Percentiles rank a stretch among this genome's conserved stretches.
phyloP scores from a whole-genome alignment of 139 green algal species.

The Chlamydomonas applanata region DNA sequence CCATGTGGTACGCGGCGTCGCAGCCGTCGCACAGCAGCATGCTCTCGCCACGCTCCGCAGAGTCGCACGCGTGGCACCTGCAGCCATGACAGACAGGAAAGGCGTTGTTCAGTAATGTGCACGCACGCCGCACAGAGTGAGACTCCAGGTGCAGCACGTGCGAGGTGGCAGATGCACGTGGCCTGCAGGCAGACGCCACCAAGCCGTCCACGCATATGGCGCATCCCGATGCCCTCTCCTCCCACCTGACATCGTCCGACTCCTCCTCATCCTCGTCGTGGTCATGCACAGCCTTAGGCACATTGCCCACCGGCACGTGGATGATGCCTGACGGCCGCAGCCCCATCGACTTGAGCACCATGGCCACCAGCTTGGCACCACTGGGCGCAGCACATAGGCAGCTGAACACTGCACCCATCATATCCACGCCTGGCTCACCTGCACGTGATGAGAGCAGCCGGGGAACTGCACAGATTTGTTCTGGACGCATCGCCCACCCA shows the following conservation, averaged over 20 bases:
- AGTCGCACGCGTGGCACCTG: constrained; percentile 34
- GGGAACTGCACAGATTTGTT: no score
- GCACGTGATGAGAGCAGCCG: no score
- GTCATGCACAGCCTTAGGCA: background rate
- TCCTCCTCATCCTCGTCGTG: background rate
- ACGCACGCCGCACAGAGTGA: no score
- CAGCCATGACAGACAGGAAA: background rate
- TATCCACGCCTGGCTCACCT: no score
- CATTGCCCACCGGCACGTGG: constrained; percentile 20
- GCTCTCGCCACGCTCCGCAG: constrained; percentile 24
- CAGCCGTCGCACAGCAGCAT: constrained; percentile 63
- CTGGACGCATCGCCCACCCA: no score
- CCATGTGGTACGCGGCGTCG: constrained; percentile 46
- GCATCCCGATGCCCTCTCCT: no score
- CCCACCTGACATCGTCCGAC: no score
- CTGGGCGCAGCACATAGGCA: constrained; percentile 18
- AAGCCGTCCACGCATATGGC: no score
- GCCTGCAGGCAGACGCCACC: no score
- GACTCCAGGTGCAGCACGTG: no score
- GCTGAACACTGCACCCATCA: background rate
- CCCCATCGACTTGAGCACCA: constrained; percentile 20
- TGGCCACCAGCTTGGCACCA: constrained; percentile 34
- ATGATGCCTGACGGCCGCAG: constrained; percentile 21
- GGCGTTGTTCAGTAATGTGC: no score
- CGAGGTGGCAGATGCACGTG: no score